A percentile compares a stretch with the other conserved stretches of the same genome.
These are phyloP conservation scores for Trametes coccinea DNA, from an alignment of 768 basidiomycete genomes.

Conservation along the genomic window DNA sequence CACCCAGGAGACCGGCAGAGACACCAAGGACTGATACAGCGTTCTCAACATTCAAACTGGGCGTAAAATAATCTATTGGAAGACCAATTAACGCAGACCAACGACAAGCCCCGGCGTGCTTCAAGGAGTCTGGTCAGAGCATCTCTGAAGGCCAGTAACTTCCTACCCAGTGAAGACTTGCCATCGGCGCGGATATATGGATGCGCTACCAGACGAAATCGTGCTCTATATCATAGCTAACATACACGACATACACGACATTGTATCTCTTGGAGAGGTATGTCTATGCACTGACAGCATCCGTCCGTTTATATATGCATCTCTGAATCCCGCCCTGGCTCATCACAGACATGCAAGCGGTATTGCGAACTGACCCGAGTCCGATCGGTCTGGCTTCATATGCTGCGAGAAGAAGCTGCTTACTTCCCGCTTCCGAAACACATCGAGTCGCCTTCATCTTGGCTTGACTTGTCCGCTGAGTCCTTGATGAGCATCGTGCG, in stretches of 20 bases:
- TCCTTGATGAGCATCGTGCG: constrained; percentile 14
- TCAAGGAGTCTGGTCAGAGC: no score
- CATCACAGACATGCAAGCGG: constrained; percentile 4
- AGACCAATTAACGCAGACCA: no score
- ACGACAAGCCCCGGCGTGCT: no score
- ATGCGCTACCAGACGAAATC: constrained; percentile 26
- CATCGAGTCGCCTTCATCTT: background rate
- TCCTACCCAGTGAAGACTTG: no score
- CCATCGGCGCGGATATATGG: no score
- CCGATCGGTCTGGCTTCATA: constrained; percentile 23
- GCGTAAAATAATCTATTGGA: no score
- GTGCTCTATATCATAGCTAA: constrained; percentile 19
- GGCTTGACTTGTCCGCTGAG: background rate
- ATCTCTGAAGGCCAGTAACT: no score
- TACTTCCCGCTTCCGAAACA: constrained; percentile 20
- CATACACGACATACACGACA: constrained; percentile 18
- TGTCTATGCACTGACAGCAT: background rate
- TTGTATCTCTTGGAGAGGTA: constrained; percentile 26
- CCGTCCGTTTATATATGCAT: no score
- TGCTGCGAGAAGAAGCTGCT: constrained; percentile 14
- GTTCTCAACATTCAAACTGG: constrained; percentile 3
- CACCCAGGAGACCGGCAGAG: no score
- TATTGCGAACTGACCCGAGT: constrained; percentile 20
- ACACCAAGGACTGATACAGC: background rate
- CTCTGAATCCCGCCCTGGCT: background rate